phyloP scores from a whole-genome alignment of 495 filamentous ascomycete species.

The Pseudevernia furfuracea region DNA sequence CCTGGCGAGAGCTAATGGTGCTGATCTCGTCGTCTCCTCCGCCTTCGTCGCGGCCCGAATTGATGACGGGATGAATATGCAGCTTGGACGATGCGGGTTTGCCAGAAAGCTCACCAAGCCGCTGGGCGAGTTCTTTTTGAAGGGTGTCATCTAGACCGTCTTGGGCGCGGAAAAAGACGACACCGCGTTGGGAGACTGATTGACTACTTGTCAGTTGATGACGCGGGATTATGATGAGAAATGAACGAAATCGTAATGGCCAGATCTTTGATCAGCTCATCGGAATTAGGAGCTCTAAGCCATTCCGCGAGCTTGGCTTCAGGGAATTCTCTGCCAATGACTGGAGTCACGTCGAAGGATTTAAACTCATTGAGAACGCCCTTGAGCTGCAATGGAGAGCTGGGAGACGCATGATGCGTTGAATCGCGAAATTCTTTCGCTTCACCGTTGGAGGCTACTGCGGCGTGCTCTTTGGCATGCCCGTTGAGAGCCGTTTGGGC shows the following conservation, averaged over 20 bases:
- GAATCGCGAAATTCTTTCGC: neutral
- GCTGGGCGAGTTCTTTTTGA: conserved; percentile 60
- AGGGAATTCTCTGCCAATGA: conserved; percentile 60
- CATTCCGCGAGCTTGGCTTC: conserved; percentile 51
- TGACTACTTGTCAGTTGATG: neutral
- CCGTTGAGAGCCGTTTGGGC: neutral
- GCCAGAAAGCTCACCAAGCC: conserved; percentile 57
- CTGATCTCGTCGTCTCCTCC: conserved; percentile 64
- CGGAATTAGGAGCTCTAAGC: conserved; percentile 55
- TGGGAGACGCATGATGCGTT: neutral
- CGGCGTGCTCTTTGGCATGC: neutral
- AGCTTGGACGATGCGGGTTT: conserved; percentile 58
- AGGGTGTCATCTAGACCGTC: conserved; percentile 55
- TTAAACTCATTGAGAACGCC: conserved; percentile 52
- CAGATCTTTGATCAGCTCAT: conserved; percentile 58
- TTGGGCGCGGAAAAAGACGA: conserved; percentile 76
- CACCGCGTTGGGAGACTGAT: conserved; percentile 73
- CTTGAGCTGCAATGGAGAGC: conserved; percentile 41
- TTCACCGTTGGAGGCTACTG: neutral
- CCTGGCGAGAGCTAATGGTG: conserved; percentile 55
- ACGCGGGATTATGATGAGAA: neutral
- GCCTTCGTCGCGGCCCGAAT: conserved; percentile 50
- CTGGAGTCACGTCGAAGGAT: conserved; percentile 56
- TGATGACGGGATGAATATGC: conserved; percentile 67
- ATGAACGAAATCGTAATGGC: conserved; percentile 51